These are phyloP conservation scores for Verticillium klebahnii DNA, from an alignment of 2,329 filamentous ascomycete species.

Conservation along the genomic window DNA sequence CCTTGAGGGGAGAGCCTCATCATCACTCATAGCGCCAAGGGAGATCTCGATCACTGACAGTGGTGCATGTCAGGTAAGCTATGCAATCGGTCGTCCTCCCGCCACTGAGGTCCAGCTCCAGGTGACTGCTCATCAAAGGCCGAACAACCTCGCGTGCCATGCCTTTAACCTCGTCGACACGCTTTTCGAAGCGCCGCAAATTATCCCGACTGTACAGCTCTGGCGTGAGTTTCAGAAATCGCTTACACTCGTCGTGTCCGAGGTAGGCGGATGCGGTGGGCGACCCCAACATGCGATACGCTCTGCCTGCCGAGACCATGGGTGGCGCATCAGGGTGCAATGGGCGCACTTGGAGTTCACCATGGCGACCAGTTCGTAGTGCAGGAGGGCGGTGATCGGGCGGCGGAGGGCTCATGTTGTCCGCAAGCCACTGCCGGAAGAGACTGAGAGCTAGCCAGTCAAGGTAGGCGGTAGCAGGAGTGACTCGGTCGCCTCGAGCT, in stretches of 20 bases:
- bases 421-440: slow-evolving; percentile 90
- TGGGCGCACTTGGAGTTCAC: slow-evolving; percentile 23
- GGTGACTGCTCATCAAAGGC: slow-evolving; percentile 78
- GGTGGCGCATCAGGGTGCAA: slow-evolving; percentile 36
- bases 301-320: slow-evolving; percentile 60
- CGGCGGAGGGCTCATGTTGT: slow-evolving; percentile 74
- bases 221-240: slow-evolving; percentile 78
- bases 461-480: slow-evolving; percentile 72
- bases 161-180: slow-evolving; percentile 82
- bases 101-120: slow-evolving; percentile 69
- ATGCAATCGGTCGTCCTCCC: slow-evolving; percentile 36
- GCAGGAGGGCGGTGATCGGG: slow-evolving; percentile 21
- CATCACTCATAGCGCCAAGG: slow-evolving; percentile 41
- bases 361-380: slow-evolving; percentile 22
- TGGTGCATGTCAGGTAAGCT: slow-evolving; percentile 47
- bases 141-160: slow-evolving; percentile 78
- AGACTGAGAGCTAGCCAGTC: slow-evolving; percentile 86
- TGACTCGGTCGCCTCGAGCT: slow-evolving; percentile 75
- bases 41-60: slow-evolving; percentile 42
- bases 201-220: slow-evolving; percentile 86
- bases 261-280: slow-evolving; percentile 62
- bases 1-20: background rate
- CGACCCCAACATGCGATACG: slow-evolving; percentile 73
- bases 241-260: slow-evolving; percentile 81
- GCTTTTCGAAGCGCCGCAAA: slow-evolving; percentile 75